Evolutionary conservation across 2,329 filamentous ascomycete genomes (phyloP), one percentile per base, ranked within the genome.

Genomic region (Metarhizium brunneum): DNA sequence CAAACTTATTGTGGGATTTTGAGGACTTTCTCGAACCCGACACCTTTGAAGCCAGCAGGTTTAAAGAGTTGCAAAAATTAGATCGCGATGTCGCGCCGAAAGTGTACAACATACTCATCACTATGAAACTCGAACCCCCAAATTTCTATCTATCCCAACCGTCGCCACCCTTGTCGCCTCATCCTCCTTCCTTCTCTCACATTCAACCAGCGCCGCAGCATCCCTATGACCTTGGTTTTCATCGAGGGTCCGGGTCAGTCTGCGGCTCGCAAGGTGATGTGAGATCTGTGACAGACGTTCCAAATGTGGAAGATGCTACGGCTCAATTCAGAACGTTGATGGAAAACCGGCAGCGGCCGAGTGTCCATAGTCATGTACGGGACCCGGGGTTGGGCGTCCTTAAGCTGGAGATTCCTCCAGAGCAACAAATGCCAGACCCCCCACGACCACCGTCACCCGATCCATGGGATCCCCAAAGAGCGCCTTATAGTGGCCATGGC

Each of bases 1-100:
- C 72, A 56, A 73, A 78, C 50, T 62, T 81, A 29, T 66, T 82
- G 6, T 83, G 79, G 73, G 79, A 79, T 53, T 82, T 83, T 60
- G 80, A 83, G 55, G 79, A 83, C 54, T 81, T 71, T 59, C 66
- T 77, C 58, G 76, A 79, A 52, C 61, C 68, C 14, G 74, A 78
- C 38, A 71, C 71, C 29, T 83, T 82, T 58, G 77, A 82, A n/a
- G 65, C 69, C 30, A 71, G 70, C 18, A 78, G 76, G 58, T 83
- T 76, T 54, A 65, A 69, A 18, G 72, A 78, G 59, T 68, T 82
- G 4, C 76, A 77, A 61, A 71, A 71, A 42, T 62, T 74, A 5
- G 77, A 76, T 16, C 73, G 78, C 54, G 74, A 74, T 52, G 72
- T 75, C 1, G 78, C 79, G 1, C 73, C 77, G 1, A 71, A 69